A percentile compares a stretch with the other conserved stretches of the same genome.
Conservation (phyloP, 768 basidiomycete genomes). For the Royoungia palumana region DNA sequence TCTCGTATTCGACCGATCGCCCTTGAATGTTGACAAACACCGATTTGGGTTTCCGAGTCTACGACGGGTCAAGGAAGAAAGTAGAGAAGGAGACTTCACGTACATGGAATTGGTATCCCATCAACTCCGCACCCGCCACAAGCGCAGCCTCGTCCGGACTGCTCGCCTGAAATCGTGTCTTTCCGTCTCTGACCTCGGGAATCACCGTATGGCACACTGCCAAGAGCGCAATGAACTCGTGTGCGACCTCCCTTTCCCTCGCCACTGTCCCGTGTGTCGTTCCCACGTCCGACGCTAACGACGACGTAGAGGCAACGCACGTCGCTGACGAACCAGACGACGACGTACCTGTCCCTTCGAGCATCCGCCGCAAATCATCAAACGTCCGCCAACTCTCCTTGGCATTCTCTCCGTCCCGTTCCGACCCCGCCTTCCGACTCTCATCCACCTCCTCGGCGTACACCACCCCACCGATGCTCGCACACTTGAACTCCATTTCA, state of each 20-base stretch:
- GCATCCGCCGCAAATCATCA: slow-evolving; percentile 57
- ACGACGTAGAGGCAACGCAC: too few relatives aligned
- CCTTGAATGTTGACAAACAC: slow-evolving; percentile 85
- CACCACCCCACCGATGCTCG: slow-evolving; percentile 80
- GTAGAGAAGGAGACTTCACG: slow-evolving; percentile 29
- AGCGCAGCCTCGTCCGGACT: slow-evolving; percentile 98
- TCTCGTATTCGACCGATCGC: slow-evolving; percentile 72
- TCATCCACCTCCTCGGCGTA: slow-evolving; percentile 94
- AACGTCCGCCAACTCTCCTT: slow-evolving; percentile 75
- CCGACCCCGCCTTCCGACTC: slow-evolving; percentile 56
- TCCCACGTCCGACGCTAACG: slow-evolving; percentile 45
- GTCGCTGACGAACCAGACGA: not conserved
- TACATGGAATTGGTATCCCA: slow-evolving; percentile 94
- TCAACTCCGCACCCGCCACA: slow-evolving; percentile 86
- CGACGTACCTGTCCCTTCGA: slow-evolving; percentile 39
- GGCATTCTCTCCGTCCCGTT: slow-evolving; percentile 39
- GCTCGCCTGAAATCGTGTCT: slow-evolving; percentile 91
- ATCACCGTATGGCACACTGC: slow-evolving; percentile 99
- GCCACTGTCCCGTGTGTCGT: slow-evolving; percentile 11
- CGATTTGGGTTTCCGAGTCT: slow-evolving; percentile 96
- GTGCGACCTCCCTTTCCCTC: slow-evolving; percentile 50
- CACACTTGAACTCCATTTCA: slow-evolving; percentile 96
- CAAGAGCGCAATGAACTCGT: slow-evolving; percentile 77
- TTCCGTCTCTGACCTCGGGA: slow-evolving; percentile 86
- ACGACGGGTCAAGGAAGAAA: slow-evolving; percentile 2